Conservation (phyloP, 2,329 filamentous ascomycete genomes). For the Alternaria sp. region DNA sequence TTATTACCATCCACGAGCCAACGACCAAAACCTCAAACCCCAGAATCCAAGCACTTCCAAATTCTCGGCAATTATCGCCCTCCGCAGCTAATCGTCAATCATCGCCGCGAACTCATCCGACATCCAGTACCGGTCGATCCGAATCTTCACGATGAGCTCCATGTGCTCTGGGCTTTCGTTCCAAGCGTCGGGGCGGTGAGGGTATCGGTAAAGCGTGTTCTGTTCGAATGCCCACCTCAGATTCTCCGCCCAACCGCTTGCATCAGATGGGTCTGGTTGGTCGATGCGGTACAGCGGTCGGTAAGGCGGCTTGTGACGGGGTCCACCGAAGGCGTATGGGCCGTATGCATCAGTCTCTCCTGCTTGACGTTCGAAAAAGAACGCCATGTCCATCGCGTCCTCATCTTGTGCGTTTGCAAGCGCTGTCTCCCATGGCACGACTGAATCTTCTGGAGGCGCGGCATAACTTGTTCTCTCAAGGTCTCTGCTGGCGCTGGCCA, state of each 20-base stretch:
- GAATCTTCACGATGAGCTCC: constrained; percentile 23
- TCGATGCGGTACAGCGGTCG: constrained; percentile 22
- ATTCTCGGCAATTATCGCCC: too few species aligned
- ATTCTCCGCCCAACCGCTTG: constrained; percentile 34
- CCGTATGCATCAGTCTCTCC: constrained; percentile 12
- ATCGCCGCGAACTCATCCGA: constrained; percentile 25
- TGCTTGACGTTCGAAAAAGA: constrained; percentile 5
- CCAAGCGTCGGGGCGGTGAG: constrained; percentile 19
- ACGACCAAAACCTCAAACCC: not conserved
- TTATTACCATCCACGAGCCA: not conserved
- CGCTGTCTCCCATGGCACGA: not conserved
- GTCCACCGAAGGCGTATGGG: constrained; percentile 28
- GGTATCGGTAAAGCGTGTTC: constrained; percentile 8
- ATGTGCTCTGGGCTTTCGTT: constrained; percentile 35
- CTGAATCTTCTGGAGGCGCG: not conserved
- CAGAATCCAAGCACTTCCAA: not conserved
- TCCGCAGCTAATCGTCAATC: not conserved
- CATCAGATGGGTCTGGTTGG: constrained; percentile 17
- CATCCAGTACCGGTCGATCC: constrained; percentile 26
- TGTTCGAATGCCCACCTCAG: constrained; percentile 32
- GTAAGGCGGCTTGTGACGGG: constrained; percentile 22
- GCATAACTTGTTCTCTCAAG: constrained; percentile 7
- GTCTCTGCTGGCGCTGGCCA: not conserved
- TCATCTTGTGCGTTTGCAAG: not conserved
- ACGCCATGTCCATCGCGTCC: not conserved